These are phyloP conservation scores for Fragosphaeria purpurea DNA, from an alignment of 2,329 filamentous ascomycete species.

Conservation along the genomic window DNA sequence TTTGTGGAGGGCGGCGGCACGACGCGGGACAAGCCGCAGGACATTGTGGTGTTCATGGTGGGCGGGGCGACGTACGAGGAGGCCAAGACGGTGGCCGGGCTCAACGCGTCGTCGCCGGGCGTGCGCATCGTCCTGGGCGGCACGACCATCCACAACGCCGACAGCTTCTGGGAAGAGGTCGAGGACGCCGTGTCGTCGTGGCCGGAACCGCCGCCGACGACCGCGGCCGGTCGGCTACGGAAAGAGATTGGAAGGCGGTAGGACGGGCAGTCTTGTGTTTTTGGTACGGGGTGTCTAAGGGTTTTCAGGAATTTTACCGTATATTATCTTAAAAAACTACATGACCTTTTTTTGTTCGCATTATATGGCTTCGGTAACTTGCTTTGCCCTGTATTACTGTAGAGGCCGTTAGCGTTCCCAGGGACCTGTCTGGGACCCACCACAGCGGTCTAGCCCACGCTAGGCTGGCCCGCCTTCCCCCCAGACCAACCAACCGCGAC, in stretches of 20 bases:
- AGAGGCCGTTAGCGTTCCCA: too few relatives aligned
- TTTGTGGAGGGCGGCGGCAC: conserved; percentile 76
- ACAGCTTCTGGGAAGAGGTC: conserved; percentile 81
- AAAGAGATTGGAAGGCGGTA: conserved; percentile 19
- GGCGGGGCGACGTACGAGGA: conserved; percentile 95
- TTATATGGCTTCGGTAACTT: too few relatives aligned
- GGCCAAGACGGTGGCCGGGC: conserved; percentile 87
- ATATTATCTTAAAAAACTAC: too few relatives aligned
- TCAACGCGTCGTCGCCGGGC: conserved; percentile 85
- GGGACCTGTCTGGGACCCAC: too few relatives aligned
- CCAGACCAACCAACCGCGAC: too few relatives aligned
- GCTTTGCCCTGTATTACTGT: too few relatives aligned
- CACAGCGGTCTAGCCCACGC: too few relatives aligned
- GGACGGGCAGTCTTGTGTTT: neutral
- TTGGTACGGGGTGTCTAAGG: neutral
- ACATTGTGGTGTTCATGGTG: conserved; percentile 89
- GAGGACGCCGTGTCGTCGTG: conserved; percentile 79
- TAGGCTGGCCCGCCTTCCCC: too few relatives aligned
- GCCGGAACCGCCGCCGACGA: conserved; percentile 53
- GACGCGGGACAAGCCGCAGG: conserved; percentile 90
- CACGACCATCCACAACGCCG: conserved; percentile 79
- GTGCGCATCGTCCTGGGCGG: conserved; percentile 83
- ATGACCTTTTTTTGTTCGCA: too few relatives aligned
- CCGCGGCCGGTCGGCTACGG: conserved; percentile 21
- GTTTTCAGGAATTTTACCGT: neutral